Evolutionary conservation across 2,329 filamentous ascomycete species (phyloP).

Genomic region (Botrytis fragariae): DNA sequence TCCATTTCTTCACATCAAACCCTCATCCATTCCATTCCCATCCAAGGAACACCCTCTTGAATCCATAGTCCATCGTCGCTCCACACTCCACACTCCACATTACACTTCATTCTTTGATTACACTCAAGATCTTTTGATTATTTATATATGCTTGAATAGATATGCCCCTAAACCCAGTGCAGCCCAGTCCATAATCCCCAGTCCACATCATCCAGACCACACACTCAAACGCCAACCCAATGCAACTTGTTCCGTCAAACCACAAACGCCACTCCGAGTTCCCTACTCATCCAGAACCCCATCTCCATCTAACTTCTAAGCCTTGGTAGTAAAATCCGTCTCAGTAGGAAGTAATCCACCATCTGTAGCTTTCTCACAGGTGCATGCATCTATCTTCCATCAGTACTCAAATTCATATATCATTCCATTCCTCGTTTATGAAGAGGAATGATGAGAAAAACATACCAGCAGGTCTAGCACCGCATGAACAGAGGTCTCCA

Average conservation of each 20-base stretch:
- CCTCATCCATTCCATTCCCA: background rate
- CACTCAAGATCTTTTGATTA: background rate
- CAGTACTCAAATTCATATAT: background rate
- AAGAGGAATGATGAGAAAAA: background rate
- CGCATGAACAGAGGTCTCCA: slow-evolving; percentile 72
- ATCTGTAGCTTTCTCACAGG: slow-evolving; percentile 72
- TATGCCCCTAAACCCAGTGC: background rate
- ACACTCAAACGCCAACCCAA: background rate
- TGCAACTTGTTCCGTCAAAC: background rate
- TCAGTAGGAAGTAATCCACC: slow-evolving; percentile 65
- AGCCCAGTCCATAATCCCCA: background rate
- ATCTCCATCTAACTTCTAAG: slow-evolving; percentile 23
- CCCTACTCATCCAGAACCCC: background rate
- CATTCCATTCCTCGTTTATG: background rate
- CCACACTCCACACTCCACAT: background rate
- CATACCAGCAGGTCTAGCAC: slow-evolving; percentile 68
- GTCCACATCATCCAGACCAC: background rate
- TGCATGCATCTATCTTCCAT: slow-evolving; percentile 59
- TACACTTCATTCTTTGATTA: background rate
- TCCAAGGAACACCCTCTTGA: background rate
- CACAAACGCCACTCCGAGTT: background rate
- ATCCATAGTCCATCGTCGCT: background rate
- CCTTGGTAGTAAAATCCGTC: slow-evolving; percentile 81
- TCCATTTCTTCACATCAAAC: background rate
- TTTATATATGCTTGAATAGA: background rate